phyloP scores from a whole-genome alignment of 768 basidiomycete species.

The Tulasnella sp. region DNA sequence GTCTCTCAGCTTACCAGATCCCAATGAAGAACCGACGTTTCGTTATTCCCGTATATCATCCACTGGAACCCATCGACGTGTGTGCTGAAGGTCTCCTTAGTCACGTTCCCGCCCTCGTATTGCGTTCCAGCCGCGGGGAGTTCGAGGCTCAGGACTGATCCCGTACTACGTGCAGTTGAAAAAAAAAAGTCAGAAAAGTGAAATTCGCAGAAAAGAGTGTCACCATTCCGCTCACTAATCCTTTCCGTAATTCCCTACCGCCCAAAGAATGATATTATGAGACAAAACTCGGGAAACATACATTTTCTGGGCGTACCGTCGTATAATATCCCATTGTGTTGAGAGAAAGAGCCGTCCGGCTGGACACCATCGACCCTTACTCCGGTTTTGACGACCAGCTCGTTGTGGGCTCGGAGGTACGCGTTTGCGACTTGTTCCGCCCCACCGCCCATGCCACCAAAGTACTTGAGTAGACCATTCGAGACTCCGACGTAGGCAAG shows the following conservation, averaged over 20 bases:
- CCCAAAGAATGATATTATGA: conserved; percentile 36
- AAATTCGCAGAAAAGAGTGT: background rate
- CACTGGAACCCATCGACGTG: conserved; percentile 50
- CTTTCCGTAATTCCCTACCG: conserved; percentile 56
- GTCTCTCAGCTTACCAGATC: conserved; percentile 48
- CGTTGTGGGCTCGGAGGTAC: conserved; percentile 40
- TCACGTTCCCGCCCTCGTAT: conserved; percentile 36
- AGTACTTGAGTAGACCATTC: background rate
- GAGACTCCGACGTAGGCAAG: conserved; percentile 13
- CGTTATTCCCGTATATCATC: conserved; percentile 55
- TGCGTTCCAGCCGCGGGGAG: conserved; percentile 47
- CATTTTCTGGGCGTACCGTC: conserved; percentile 30
- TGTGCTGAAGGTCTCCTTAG: conserved; percentile 38
- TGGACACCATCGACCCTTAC: conserved; percentile 45
- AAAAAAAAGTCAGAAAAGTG: background rate
- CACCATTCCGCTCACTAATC: conserved; percentile 33
- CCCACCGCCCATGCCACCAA: conserved; percentile 1
- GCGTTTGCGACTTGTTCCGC: conserved; percentile 34
- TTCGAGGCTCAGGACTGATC: conserved; percentile 53
- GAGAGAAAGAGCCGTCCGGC: conserved; percentile 31
- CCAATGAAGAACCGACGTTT: conserved; percentile 53
- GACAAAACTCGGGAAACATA: background rate
- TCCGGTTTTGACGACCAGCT: conserved; percentile 32
- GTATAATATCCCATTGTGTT: conserved; percentile 56
- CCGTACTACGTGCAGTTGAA: conserved; percentile 31